These are phyloP conservation scores for Hortaea sp. DNA, from an alignment of 2,329 filamentous ascomycete genomes.

Conservation along the genomic window DNA sequence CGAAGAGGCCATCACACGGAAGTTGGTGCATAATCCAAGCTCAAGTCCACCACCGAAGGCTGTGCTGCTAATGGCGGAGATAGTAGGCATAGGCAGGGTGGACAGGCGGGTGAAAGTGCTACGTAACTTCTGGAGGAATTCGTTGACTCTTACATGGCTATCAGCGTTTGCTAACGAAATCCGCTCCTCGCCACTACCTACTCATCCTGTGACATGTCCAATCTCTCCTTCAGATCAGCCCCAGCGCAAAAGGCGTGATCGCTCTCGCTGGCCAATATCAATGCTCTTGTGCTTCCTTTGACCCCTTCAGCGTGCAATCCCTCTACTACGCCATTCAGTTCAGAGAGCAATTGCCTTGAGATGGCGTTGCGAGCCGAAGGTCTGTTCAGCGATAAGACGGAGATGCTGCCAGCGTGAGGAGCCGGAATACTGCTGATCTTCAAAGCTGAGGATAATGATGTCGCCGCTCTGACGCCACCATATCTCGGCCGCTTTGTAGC, in stretches of 20 bases:
- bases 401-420: slow-evolving; percentile 71
- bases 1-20: slow-evolving; percentile 76
- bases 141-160: slow-evolving; percentile 50
- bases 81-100: slow-evolving; percentile 74
- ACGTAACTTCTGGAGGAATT: slow-evolving; percentile 70
- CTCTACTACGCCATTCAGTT: slow-evolving; percentile 63
- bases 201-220: slow-evolving; percentile 67
- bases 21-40: slow-evolving; percentile 77
- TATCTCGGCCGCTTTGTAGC: slow-evolving; percentile 22
- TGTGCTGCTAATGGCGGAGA: slow-evolving; percentile 73
- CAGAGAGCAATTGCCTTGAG: slow-evolving; percentile 63
- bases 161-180: background rate
- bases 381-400: slow-evolving; percentile 78
- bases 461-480: background rate
- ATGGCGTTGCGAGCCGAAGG: slow-evolving; percentile 83
- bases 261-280: slow-evolving; percentile 77
- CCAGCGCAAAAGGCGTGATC: slow-evolving; percentile 87
- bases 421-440: slow-evolving; percentile 67
- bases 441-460: slow-evolving; percentile 34
- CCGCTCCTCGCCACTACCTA: slow-evolving; percentile 34
- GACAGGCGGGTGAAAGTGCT: slow-evolving; percentile 64
- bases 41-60: slow-evolving; percentile 92
- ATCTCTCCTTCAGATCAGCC: slow-evolving; percentile 84
- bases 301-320: slow-evolving; percentile 52
- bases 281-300: slow-evolving; percentile 57